Conservation (phyloP, 2,329 filamentous ascomycete genomes). For the Claviceps sp. region DNA sequence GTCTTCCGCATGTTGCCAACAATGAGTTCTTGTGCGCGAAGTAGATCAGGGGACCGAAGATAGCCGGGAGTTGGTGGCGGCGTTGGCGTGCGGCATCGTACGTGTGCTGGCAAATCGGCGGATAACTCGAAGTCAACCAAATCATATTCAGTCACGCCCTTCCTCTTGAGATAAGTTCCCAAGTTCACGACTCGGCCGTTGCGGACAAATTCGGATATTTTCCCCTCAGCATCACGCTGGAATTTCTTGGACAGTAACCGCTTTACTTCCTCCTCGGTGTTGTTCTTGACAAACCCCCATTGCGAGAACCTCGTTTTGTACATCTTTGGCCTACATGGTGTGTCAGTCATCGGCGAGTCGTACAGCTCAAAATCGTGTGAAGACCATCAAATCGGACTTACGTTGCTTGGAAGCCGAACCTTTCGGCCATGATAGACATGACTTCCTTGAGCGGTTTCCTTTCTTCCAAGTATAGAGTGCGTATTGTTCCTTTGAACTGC, state of each 20-base stretch:
- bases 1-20: slow-evolving; percentile 31
- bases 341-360: slow-evolving; percentile 12
- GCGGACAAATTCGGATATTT: slow-evolving; percentile 38
- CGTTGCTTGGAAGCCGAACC: slow-evolving; percentile 35
- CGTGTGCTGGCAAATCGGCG: slow-evolving; percentile 28
- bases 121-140: slow-evolving; percentile 32
- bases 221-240: slow-evolving; percentile 37
- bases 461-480: slow-evolving; percentile 33
- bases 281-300: slow-evolving; percentile 42
- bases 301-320: slow-evolving; percentile 43
- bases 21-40: slow-evolving; percentile 30
- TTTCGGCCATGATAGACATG: slow-evolving; percentile 34
- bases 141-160: slow-evolving; percentile 39
- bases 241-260: slow-evolving; percentile 37
- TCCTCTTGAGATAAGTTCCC: slow-evolving; percentile 38
- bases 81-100: slow-evolving; percentile 31
- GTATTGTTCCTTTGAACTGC: slow-evolving; percentile 31
- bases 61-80: slow-evolving; percentile 28
- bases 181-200: slow-evolving; percentile 39
- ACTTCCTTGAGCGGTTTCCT: slow-evolving; percentile 38
- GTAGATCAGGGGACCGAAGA: slow-evolving; percentile 27
- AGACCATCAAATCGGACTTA: slow-evolving; percentile 16
- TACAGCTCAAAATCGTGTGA: neutral
- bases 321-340: slow-evolving; percentile 32
- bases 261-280: slow-evolving; percentile 39